Evolutionary conservation across 257 asterid species (phyloP), one percentile per base, ranked within the genome.

Genomic region (Catharanthus roseus): DNA sequence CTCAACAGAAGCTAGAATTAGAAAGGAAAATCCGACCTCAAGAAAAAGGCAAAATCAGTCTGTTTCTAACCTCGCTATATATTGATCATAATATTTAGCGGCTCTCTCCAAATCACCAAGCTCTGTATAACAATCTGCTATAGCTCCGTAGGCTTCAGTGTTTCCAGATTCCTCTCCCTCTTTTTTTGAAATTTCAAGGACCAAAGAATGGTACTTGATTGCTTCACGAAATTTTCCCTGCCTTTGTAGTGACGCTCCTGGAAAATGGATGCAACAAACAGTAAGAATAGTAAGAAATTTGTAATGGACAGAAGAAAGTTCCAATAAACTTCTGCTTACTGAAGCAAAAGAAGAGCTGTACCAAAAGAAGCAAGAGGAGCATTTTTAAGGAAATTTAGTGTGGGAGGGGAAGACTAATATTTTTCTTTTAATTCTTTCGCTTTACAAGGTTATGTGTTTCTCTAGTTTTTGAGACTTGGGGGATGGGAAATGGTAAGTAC

Each of bases 51-150:
- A 34, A 29, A n/a, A 51, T 86, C 81, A 95, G 80, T 95, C 96
- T 8, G 91, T 85, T 74, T 88, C 87, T 82, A 91, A 82, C 91
- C 97, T 88, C 18, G 92, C 82, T 77, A 95, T 91, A 65, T 95
- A 95, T 64, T 89, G 87, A 74, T 91, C 97, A 34, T 91, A 95
- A 87, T 78, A 95, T 74, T 88, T 91, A 7, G 93, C 97, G 75
- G 97, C 99, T 75, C 80, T 79, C 78, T 95, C 97, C 56, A 95
- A 78, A 78, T 95, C 99, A 36, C 99, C 97, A 29, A 95, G 87
- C 75, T 95, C 97, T 5, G 97, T 89, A 66, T 95, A 95, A 74
- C 97, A 95, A 86, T 95, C 97, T 51, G 97, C 99, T 83, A 89
- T 95, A 44, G 99, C 97, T 58, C 97, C 99, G 62, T 82, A 91